Base-by-base conservation (phyloP, 2,329 filamentous ascomycete species). In the Talaromyces sp. region DNA sequence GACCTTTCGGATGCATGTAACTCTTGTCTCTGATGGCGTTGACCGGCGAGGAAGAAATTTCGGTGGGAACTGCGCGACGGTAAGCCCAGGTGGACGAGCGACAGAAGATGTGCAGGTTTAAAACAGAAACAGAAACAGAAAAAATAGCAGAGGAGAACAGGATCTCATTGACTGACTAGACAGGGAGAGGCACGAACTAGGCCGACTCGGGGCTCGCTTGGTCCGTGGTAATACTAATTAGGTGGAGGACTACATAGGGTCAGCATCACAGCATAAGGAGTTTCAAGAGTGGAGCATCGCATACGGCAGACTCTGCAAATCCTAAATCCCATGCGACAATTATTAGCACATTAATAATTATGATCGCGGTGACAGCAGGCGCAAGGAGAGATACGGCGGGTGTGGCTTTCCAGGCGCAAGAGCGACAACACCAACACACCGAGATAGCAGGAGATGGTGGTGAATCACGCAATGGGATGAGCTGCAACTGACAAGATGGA, bases 1-100 rank as follows among this genome's bases (percentile, higher is more conserved):
- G 61, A 61, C 65, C 64, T 64, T 66, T 69, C 60, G 66, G 55
- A 74, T 71, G 70, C 73, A 76, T 76, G 71, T 70, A 75, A 27
- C 26, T 19, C 13, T 56, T 26, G 5, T 56, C 10, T 27, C 17
- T 17, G 24, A 29, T 19, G 24, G 19, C 5, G 26, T 27, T 29
- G 27, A 52, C 49, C 9, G 49, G 7, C 14, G 26, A 52, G 4
- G 7, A 52, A 52, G n/a, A 6, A n/a, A 17, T 2, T n/a, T n/a
- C 35, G 26, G 31, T n/a, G 24, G 8, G 49, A 29, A 9, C 49
- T 52, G 49, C 43, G 9, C 43, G 9, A 17, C 19, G 10, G 43
- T 46, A 24, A 46, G n/a, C 11, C 11, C 19, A 24, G n/a, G 19
- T 24, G 11, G 21, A 24, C 11, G 17, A 46, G 41, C n/a, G 17